Percentiles rank a stretch among this genome's conserved stretches.
phyloP scores from a whole-genome alignment of 1,139 yeast genomes.

The Lodderomyces parapsilosis region DNA sequence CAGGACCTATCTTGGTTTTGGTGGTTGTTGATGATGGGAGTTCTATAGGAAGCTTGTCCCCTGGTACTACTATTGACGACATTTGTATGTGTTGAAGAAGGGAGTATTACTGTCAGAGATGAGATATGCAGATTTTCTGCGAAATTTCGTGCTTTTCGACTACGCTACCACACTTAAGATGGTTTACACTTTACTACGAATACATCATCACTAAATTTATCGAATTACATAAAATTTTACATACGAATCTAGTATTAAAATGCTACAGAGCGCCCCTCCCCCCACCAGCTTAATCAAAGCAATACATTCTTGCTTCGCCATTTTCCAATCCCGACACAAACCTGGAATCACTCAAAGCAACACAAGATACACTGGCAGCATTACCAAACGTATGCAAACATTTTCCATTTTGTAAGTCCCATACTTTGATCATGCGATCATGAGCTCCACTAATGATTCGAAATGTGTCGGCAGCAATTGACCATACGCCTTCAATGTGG shows the following conservation, averaged over 20 bases:
- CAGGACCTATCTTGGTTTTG: constrained; percentile 43
- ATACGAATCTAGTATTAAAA: too few relatives aligned
- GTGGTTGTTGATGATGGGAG: constrained; percentile 17
- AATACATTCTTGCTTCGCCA: constrained; percentile 79
- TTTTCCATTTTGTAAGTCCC: constrained; percentile 94
- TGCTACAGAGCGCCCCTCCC: too few relatives aligned
- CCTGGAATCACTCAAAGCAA: constrained; percentile 83
- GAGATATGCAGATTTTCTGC: too few relatives aligned
- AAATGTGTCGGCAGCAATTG: constrained; percentile 91
- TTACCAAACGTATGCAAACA: constrained; percentile 90
- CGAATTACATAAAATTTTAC: too few relatives aligned
- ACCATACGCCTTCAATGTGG: constrained; percentile 97
- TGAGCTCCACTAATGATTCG: constrained; percentile 93
- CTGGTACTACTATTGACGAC: constrained; percentile 33
- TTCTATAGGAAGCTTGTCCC: constrained; percentile 32
- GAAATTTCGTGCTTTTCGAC: too few relatives aligned
- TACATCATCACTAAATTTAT: too few relatives aligned
- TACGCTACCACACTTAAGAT: too few relatives aligned
- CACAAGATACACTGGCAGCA: constrained; percentile 77
- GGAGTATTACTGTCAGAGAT: neutral
- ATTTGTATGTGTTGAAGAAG: neutral
- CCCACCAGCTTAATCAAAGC: constrained; percentile 57
- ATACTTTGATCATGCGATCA: constrained; percentile 83
- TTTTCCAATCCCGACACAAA: constrained; percentile 89
- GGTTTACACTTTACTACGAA: too few relatives aligned